Conservation (phyloP, 1,139 yeast genomes). For the Kodamaea sp. region DNA sequence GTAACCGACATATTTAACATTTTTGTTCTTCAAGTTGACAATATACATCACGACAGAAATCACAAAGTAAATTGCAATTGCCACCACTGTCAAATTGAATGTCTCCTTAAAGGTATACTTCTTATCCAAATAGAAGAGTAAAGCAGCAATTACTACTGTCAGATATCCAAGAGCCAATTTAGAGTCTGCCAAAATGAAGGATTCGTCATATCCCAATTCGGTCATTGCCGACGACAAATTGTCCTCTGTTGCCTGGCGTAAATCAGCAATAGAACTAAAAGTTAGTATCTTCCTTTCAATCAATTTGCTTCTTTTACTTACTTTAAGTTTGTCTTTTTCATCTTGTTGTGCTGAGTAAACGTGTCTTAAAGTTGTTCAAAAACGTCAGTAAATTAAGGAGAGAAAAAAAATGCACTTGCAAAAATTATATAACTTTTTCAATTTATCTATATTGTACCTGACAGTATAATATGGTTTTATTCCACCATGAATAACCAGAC, state of each 20-base stretch:
- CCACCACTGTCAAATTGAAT: slow-evolving; percentile 29
- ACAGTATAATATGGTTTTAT: no score
- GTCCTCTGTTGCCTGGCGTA: slow-evolving; percentile 51
- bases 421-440: no score
- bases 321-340: slow-evolving; percentile 30
- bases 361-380: slow-evolving; percentile 11
- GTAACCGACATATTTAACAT: slow-evolving; percentile 59
- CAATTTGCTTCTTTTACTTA: slow-evolving; percentile 14
- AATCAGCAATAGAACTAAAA: slow-evolving; percentile 39
- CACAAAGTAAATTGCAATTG: slow-evolving; percentile 51
- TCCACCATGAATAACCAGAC: no score
- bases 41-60: slow-evolving; percentile 47
- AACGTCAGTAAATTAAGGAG: slow-evolving; percentile 6
- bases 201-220: slow-evolving; percentile 60
- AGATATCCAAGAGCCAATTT: slow-evolving; percentile 67
- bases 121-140: slow-evolving; percentile 65
- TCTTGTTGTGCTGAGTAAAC: slow-evolving; percentile 11
- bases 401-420: no score
- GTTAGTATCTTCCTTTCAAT: slow-evolving; percentile 3
- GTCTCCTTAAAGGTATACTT: slow-evolving; percentile 44
- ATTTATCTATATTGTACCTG: no score
- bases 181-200: slow-evolving; percentile 53
- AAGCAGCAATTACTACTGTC: slow-evolving; percentile 64
- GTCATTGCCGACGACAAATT: slow-evolving; percentile 43
- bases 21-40: slow-evolving; percentile 51